phyloP scores from a whole-genome alignment of 129 eudicot species.

The Chrysanthemum seticuspe region DNA sequence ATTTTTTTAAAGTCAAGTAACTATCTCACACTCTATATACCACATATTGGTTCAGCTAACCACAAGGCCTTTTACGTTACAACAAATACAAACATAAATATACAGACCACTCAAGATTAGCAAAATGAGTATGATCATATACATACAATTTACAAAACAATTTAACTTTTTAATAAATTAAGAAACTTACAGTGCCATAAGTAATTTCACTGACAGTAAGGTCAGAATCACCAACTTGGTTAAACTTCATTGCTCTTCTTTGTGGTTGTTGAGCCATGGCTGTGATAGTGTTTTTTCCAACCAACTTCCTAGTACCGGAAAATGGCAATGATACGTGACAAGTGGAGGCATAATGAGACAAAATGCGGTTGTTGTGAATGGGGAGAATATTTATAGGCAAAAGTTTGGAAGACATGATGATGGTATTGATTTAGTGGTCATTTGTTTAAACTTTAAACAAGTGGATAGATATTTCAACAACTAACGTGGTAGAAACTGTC shows the following conservation, averaged over 20 bases:
- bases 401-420: conserved; percentile 18
- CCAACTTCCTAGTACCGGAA: not conserved
- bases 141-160: not conserved
- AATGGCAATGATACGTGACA: conserved; percentile 22
- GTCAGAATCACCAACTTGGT: conserved; percentile 84
- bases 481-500: too few relatives aligned
- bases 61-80: too few relatives aligned
- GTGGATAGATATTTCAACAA: too few relatives aligned
- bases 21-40: too few relatives aligned
- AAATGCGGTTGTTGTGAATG: conserved; percentile 26
- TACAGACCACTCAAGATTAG: not conserved
- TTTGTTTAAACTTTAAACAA: too few relatives aligned
- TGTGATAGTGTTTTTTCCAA: not conserved
- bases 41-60: too few relatives aligned
- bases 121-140: not conserved
- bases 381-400: conserved; percentile 18
- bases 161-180: not conserved
- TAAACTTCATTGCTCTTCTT: conserved; percentile 60
- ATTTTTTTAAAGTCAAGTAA: too few relatives aligned
- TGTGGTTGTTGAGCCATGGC: conserved; percentile 41
- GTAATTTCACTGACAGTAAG: conserved; percentile 90
- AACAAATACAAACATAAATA: not conserved
- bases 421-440: too few relatives aligned
- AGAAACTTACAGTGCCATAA: conserved; percentile 64
- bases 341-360: conserved; percentile 29